Conservation (phyloP, 441 rosid species). For the Gossypium laxum region DNA sequence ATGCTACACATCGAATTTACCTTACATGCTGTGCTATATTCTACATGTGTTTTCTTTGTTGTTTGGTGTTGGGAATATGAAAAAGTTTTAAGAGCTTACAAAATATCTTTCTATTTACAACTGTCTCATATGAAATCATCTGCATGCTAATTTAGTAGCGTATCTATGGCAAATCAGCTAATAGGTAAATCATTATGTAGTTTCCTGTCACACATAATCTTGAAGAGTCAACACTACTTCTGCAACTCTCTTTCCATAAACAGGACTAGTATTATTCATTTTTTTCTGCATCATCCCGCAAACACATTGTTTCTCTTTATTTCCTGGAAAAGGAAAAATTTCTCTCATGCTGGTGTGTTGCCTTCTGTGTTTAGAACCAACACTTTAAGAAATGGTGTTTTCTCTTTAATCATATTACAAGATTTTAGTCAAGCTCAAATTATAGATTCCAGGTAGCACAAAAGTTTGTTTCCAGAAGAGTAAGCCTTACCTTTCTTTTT, state of each 20-base stretch:
- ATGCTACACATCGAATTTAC: not conserved
- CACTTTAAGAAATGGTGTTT: not conserved
- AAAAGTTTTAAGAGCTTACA: not conserved
- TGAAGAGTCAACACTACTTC: not conserved
- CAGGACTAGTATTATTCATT: not conserved
- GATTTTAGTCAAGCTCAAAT: conserved; percentile 1
- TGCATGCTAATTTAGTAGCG: not conserved
- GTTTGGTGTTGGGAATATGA: not conserved
- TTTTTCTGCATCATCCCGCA: not conserved
- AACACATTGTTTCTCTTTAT: not conserved
- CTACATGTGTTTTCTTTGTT: not conserved
- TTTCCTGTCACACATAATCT: not conserved
- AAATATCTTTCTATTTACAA: not conserved
- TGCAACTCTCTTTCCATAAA: not conserved
- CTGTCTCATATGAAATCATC: not conserved
- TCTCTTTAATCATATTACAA: not conserved
- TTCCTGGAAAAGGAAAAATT: not conserved
- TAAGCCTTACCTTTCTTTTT: not conserved
- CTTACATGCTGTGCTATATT: not conserved
- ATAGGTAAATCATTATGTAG: not conserved
- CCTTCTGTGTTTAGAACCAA: not conserved
- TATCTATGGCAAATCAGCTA: not conserved
- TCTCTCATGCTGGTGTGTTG: not conserved
- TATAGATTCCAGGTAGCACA: not conserved
- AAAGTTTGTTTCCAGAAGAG: not conserved